Base-by-base conservation (phyloP, 2,329 filamentous ascomycete genomes). In the Massarina eburnea region DNA sequence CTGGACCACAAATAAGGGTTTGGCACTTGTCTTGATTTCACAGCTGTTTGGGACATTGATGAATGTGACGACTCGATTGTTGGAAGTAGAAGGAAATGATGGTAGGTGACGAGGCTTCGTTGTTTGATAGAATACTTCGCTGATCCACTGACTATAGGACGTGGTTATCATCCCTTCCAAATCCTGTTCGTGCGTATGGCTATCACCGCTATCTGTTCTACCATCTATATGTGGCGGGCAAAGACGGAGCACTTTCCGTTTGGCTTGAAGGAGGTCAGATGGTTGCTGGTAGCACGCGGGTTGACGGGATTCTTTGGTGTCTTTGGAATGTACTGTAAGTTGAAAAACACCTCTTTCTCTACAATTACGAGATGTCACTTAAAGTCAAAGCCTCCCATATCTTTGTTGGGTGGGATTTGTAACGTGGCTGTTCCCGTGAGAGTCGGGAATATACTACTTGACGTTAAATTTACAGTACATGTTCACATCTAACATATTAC, bases 11-110 rank as follows among this genome's bases (percentile, higher is more conserved):
- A 91, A 94, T 60, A 85, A 86, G 55, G 88, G 88, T 2, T 79
- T 91, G 17, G 74, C 86, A 18, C 75, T 91, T 35, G 88, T 96
- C 34, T 75, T 91, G 15, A 50, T 85, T 2, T 81, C 89, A 0
- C 90, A 95, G 68, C 74, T 94, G 27, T 96, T 96, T 58, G 89
- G 86, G 1, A 84, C 86, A 0, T 71, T 88, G 41, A 96, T 96
- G 91, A 95, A 94, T 66, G 81, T 95, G 8, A 83, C 84, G 32
- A 88, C 89, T 0, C 79, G 90, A 17, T 68, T 92, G 9, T 74
- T 96, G 30, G 89, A 95, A 65, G 76, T 80, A 27, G 76, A 82
- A 55, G 81, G 81, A 9, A 76, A 86, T 15, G 76, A 87, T 54
- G 85, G 68, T 62, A 62, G 15, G 17, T 39, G 15, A 37, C 7